Conservation (phyloP, 768 basidiomycete species). For the Hygrocybe punicea region DNA sequence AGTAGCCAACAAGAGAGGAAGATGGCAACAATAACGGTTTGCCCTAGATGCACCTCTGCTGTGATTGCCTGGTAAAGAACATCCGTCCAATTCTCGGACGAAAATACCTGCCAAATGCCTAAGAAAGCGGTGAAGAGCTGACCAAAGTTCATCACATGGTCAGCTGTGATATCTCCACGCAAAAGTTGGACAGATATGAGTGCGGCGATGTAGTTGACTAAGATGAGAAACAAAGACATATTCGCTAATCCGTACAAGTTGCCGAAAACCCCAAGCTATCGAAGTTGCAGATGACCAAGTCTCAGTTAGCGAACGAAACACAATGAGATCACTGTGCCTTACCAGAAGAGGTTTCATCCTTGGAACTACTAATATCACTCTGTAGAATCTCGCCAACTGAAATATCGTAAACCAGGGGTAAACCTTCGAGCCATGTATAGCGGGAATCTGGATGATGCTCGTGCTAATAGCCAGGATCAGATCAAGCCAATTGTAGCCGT, state of each 20-base stretch:
- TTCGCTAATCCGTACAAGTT: conserved; percentile 88
- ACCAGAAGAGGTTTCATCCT: conserved; percentile 88
- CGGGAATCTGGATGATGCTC: conserved; percentile 81
- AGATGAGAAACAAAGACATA: conserved; percentile 85
- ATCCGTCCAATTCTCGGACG: conserved; percentile 92
- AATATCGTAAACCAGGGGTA: conserved; percentile 92
- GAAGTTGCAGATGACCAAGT: conserved; percentile 3
- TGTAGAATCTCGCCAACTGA: conserved; percentile 82
- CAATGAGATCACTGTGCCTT: conserved; percentile 22
- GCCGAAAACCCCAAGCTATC: conserved; percentile 81
- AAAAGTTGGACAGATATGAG: conserved; percentile 81
- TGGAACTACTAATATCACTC: conserved; percentile 86
- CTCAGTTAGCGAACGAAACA: conserved; percentile 1
- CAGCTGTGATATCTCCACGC: conserved; percentile 68
- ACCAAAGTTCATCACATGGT: conserved; percentile 65
- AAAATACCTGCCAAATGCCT: conserved; percentile 84
- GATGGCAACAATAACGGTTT: conserved; percentile 64
- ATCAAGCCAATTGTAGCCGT: conserved; percentile 73
- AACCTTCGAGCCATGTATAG: conserved; percentile 54
- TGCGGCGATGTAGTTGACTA: conserved; percentile 84
- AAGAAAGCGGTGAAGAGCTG: conserved; percentile 83
- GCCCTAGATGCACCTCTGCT: conserved; percentile 62
- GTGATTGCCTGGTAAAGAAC: conserved; percentile 60
- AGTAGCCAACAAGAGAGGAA: conserved; percentile 84
- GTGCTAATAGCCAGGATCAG: conserved; percentile 68